Percentiles rank a stretch among this genome's conserved stretches.
Conservation (phyloP, 1,284 basidiomycete genomes). For the Moesziomyces globuligerus region DNA sequence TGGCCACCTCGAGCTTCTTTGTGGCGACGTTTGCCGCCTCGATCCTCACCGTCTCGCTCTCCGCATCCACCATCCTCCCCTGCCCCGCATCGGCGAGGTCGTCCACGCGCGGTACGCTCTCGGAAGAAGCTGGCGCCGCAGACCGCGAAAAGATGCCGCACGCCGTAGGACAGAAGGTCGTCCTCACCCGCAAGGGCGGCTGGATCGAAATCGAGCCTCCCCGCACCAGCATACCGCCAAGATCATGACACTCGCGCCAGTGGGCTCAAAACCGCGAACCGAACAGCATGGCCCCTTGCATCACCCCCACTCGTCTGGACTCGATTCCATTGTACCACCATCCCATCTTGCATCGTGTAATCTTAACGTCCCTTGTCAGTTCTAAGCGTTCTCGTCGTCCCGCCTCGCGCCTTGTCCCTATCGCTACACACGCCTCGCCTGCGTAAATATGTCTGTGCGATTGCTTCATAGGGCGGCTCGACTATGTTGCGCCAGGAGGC, state of each 20-base stretch:
- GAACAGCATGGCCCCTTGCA: no score
- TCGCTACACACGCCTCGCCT: no score
- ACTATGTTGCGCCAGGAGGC: conserved; percentile 33
- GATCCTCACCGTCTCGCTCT: conserved; percentile 50
- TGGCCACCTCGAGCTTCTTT: conserved; percentile 49
- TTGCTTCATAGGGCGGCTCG: not conserved
- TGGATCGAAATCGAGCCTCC: conserved; percentile 58
- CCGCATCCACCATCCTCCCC: conserved; percentile 52
- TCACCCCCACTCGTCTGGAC: no score
- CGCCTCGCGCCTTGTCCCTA: no score
- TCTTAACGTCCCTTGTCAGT: no score
- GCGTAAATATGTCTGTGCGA: not conserved
- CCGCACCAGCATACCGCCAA: not conserved
- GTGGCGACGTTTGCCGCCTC: conserved; percentile 50
- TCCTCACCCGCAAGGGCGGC: conserved; percentile 46
- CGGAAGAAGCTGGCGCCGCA: conserved; percentile 23
- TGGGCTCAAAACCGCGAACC: not conserved
- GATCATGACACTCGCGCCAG: no score
- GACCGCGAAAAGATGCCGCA: not conserved
- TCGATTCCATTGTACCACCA: not conserved
- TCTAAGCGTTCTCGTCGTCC: no score
- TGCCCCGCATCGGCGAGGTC: conserved; percentile 45
- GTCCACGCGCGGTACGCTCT: conserved; percentile 7
- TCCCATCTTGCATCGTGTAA: not conserved
- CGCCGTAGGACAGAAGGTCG: conserved; percentile 42